These are phyloP conservation scores for Pleoardoris graminearum DNA, from an alignment of 2,329 filamentous ascomycete genomes.

Conservation along the genomic window DNA sequence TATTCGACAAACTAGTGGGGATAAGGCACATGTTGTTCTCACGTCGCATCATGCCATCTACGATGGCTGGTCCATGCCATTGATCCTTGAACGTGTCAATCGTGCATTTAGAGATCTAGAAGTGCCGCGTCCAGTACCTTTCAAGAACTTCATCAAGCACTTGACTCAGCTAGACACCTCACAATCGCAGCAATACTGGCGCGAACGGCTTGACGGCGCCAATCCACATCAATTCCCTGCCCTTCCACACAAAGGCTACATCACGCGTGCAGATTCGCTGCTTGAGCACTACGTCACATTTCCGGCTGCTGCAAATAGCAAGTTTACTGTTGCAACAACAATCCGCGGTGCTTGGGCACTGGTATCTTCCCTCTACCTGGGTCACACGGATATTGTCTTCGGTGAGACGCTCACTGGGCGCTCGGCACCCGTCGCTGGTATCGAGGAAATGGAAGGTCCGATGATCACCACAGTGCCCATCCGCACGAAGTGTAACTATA, in stretches of 20 bases:
- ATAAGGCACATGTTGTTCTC: conserved; percentile 50
- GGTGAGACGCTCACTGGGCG: conserved; percentile 64
- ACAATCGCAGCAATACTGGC: conserved; percentile 54
- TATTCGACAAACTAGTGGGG: conserved; percentile 25
- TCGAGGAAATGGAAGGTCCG: conserved; percentile 61
- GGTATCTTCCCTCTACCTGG: conserved; percentile 59
- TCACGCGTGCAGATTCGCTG: conserved; percentile 55
- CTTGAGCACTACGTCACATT: conserved; percentile 53
- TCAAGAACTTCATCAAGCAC: conserved; percentile 56
- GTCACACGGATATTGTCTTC: conserved; percentile 58
- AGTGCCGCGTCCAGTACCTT: conserved; percentile 33
- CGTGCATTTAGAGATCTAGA: conserved; percentile 34
- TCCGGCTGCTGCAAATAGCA: conserved; percentile 37
- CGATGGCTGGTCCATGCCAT: conserved; percentile 52
- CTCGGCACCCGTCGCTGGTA: conserved; percentile 49
- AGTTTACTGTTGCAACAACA: conserved; percentile 55
- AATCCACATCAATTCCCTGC: conserved; percentile 55
- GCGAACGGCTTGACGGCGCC: conserved; percentile 49
- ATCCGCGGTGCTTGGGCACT: conserved; percentile 65
- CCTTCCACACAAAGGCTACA: conserved; percentile 52
- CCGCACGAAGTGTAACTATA: conserved; percentile 52
- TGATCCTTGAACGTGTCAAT: conserved; percentile 42
- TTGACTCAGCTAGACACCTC: conserved; percentile 49
- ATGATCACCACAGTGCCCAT: conserved; percentile 65
- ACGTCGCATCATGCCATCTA: conserved; percentile 58